Conservation (phyloP, 225 moss, liverwort and hornwort species). For the Neckera pumila region DNA sequence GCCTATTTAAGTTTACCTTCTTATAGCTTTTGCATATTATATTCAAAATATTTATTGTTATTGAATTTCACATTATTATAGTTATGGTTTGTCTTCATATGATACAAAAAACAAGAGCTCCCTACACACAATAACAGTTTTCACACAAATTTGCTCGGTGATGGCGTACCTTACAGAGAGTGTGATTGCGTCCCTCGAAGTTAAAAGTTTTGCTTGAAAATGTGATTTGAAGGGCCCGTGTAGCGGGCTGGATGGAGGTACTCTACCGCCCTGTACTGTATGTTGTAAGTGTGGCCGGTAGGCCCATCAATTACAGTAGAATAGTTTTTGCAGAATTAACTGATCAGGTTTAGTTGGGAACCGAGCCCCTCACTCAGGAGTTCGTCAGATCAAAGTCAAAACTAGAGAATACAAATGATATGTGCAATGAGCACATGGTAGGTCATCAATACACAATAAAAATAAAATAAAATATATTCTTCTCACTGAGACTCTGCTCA, state of each 20-base stretch:
- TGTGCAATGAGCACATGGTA: neutral
- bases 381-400: neutral
- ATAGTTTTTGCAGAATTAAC: neutral
- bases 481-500: too few species aligned
- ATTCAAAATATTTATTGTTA: neutral
- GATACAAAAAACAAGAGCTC: rapidly evolving
- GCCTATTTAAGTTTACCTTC: neutral
- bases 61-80: neutral
- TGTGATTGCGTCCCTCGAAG: neutral
- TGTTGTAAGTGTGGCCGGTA: neutral
- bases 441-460: neutral
- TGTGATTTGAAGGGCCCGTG: neutral
- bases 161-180: too few species aligned
- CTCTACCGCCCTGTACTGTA: neutral
- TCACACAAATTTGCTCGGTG: neutral
- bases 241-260: too few species aligned
- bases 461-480: too few species aligned
- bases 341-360: neutral
- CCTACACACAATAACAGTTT: neutral
- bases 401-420: neutral
- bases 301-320: neutral
- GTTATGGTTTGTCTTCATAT: neutral
- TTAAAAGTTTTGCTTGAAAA: neutral
- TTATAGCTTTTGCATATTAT: neutral
- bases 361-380: neutral